Evolutionary conservation across 371 early-diverging fungal species (phyloP).

Genomic region (Syncephalastrum sp.): DNA sequence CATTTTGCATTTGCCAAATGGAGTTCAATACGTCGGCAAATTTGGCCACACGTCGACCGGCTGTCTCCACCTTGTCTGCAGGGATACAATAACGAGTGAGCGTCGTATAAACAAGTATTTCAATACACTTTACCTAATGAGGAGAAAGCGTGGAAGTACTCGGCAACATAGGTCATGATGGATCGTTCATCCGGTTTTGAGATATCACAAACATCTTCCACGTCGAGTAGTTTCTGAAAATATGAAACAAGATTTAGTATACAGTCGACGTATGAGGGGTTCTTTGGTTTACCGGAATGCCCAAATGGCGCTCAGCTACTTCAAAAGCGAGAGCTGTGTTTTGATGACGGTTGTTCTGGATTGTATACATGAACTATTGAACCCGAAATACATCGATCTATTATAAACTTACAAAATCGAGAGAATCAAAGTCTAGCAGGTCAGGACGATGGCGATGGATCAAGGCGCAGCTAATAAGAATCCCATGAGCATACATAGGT

Average conservation of each 20-base stretch:
- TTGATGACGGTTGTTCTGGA: conserved; percentile 68
- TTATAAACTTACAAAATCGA: conserved; percentile 69
- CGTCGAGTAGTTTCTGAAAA: conserved; percentile 78
- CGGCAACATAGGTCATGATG: conserved; percentile 98
- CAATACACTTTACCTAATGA: conserved; percentile 54
- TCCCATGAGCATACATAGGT: conserved; percentile 1
- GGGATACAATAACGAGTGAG: not conserved
- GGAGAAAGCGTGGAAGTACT: conserved; percentile 97
- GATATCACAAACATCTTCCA: conserved; percentile 95
- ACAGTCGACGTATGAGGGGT: too few relatives aligned
- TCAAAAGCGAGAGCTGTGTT: conserved; percentile 96
- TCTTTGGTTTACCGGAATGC: conserved; percentile 69
- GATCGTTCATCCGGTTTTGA: conserved; percentile 96
- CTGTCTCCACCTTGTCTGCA: conserved; percentile 79
- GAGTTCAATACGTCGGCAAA: conserved; percentile 86
- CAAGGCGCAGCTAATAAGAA: conserved; percentile 74
- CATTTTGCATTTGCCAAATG: conserved; percentile 87
- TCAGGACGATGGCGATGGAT: conserved; percentile 98
- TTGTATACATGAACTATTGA: not conserved
- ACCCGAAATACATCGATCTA: not conserved
- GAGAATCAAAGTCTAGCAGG: conserved; percentile 81
- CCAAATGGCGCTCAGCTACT: conserved; percentile 85
- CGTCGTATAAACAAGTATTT: not conserved
- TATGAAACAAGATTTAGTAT: not conserved
- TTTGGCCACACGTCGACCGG: conserved; percentile 90